Evolutionary conservation across 805 yeast genomes (phyloP).

Genomic region (Barnettozyma californica): DNA sequence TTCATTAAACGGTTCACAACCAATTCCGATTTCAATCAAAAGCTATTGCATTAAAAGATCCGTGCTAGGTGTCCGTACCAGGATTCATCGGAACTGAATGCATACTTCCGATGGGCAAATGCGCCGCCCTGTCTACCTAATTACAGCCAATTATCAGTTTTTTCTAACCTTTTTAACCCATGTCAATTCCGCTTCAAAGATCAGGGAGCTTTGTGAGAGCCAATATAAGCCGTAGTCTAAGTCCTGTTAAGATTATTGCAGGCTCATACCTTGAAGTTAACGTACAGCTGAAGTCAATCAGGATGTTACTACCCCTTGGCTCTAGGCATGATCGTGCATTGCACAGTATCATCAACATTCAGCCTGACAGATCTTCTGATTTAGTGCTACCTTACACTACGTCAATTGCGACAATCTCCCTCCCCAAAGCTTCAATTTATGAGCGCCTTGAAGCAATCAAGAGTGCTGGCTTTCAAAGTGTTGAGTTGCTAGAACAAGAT

Average conservation of each 20-base stretch:
- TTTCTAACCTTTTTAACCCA: neutral
- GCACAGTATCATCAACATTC: neutral
- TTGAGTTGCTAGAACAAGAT: conserved; percentile 8
- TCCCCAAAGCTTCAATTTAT: conserved; percentile 5
- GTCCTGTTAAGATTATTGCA: neutral
- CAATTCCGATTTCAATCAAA: no score
- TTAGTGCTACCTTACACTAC: conserved; percentile 1
- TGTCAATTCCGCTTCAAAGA: neutral
- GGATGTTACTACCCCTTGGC: neutral
- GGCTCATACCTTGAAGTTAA: neutral
- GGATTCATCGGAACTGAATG: neutral
- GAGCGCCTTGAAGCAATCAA: conserved; percentile 1
- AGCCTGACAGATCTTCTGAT: neutral
- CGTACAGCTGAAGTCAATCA: neutral
- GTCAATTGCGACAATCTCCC: conserved; percentile 7
- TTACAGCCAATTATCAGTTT: neutral
- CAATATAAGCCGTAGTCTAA: neutral
- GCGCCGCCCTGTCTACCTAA: neutral
- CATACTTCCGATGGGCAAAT: neutral
- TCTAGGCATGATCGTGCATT: neutral
- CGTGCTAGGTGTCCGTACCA: neutral
- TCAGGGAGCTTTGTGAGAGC: neutral
- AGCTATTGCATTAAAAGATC: no score
- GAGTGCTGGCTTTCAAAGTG: conserved; percentile 4
- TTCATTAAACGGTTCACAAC: no score